phyloP scores from a whole-genome alignment of 305 asterid genomes.

The Fraxinus latifolia region DNA sequence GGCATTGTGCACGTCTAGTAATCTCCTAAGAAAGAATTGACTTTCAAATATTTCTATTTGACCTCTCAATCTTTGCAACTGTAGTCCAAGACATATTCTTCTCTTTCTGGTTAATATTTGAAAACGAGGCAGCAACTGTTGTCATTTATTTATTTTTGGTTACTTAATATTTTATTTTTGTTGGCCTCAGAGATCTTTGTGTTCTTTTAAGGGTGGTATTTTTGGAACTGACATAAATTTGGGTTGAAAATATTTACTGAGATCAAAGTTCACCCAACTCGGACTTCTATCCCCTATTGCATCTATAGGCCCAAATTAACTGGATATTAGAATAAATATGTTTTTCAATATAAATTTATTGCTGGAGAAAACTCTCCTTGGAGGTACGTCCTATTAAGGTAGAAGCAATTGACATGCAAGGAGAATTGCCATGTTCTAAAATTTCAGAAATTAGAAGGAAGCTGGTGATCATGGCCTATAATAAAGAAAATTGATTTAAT shows the following conservation, averaged over 20 bases:
- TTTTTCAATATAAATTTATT: background rate
- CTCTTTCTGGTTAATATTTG: background rate
- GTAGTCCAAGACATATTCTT: background rate
- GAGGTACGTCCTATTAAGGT: background rate
- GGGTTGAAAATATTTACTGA: background rate
- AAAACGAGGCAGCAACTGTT: background rate
- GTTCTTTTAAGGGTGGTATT: background rate
- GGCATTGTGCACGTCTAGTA: background rate
- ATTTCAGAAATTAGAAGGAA: background rate
- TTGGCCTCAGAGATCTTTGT: background rate
- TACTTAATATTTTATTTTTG: background rate
- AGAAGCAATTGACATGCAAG: background rate
- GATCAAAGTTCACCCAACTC: background rate
- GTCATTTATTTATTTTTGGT: background rate
- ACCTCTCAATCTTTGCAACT: background rate
- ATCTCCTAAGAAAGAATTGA: background rate
- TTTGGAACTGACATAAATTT: background rate
- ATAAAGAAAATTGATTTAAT: background rate
- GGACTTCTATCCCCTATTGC: background rate
- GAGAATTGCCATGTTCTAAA: background rate
- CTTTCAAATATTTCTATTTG: background rate
- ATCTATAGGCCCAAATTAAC: background rate
- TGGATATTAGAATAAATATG: background rate
- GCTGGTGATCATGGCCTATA: background rate
- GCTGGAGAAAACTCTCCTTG: background rate